Evolutionary conservation across 805 yeast species (phyloP).

Genomic region (Sugiyamaella chiloensis): DNA sequence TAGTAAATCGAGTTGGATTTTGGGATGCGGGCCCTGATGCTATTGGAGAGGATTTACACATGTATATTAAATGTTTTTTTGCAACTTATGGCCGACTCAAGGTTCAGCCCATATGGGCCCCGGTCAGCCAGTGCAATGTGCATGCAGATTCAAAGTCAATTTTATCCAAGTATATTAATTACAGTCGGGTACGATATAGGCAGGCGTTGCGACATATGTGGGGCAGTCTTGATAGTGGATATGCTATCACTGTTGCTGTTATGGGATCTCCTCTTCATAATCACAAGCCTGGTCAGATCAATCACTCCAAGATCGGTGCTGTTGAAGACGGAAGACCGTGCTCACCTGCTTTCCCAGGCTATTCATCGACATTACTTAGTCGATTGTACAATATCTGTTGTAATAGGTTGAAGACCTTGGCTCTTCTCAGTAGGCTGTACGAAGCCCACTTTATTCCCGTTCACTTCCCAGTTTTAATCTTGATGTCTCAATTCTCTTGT

Average conservation of each 20-base stretch:
- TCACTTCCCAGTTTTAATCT: not conserved
- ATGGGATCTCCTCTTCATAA: no score
- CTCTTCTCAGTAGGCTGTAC: not conserved
- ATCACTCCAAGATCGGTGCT: not conserved
- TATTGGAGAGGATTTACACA: not conserved
- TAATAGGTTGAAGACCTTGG: not conserved
- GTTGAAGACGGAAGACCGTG: not conserved
- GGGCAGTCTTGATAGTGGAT: slow-evolving; percentile 6
- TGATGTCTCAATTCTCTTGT: not conserved
- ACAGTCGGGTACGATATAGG: not conserved
- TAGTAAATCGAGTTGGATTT: not conserved
- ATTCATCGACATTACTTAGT: not conserved
- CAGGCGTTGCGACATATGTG: slow-evolving; percentile 6
- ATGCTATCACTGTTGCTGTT: not conserved
- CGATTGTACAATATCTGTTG: not conserved
- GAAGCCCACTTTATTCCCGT: slow-evolving; percentile 1
- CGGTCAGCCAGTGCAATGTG: slow-evolving; percentile 4
- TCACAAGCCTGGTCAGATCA: no score
- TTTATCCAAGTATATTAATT: not conserved
- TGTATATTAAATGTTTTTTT: slow-evolving; percentile 1
- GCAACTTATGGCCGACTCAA: not conserved
- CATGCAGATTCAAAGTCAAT: not conserved
- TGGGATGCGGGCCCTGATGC: slow-evolving; percentile 3
- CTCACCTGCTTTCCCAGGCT: not conserved
- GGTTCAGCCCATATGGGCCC: not conserved